Evolutionary conservation across 164 flowering plant genomes (phyloP).

Genomic region (Akebia trifoliata): DNA sequence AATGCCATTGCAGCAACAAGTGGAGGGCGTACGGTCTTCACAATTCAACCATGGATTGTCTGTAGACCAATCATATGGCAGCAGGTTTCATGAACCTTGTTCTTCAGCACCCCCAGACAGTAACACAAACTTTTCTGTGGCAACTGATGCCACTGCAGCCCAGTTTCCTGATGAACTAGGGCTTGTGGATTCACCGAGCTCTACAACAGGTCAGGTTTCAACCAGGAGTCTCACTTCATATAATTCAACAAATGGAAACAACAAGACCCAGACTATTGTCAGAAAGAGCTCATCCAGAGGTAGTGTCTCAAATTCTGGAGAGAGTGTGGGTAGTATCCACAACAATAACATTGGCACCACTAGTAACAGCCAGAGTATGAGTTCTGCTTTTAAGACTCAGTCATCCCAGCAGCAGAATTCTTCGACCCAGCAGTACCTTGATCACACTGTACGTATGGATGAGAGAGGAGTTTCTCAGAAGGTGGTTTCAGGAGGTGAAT

Average conservation of each 20-base stretch:
- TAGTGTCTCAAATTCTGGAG: slow-evolving; percentile 22
- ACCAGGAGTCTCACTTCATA: slow-evolving; percentile 16
- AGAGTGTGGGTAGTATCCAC: slow-evolving; percentile 18
- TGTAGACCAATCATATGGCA: slow-evolving; percentile 36
- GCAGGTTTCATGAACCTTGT: slow-evolving; percentile 41
- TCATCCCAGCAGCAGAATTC: slow-evolving; percentile 39
- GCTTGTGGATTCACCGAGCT: slow-evolving; percentile 40
- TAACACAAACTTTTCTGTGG: slow-evolving; percentile 27
- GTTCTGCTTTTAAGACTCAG: slow-evolving; percentile 28
- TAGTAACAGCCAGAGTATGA: slow-evolving; percentile 23
- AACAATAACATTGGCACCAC: slow-evolving; percentile 18
- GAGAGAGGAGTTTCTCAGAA: slow-evolving; percentile 50
- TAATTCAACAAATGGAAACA: slow-evolving; percentile 16
- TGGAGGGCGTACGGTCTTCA: slow-evolving; percentile 39
- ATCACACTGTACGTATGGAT: slow-evolving; percentile 41
- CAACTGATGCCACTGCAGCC: slow-evolving; percentile 27
- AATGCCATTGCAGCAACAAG: slow-evolving; percentile 54
- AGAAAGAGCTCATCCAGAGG: slow-evolving; percentile 30
- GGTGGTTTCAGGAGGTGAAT: slow-evolving; percentile 43
- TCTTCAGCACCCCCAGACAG: slow-evolving; percentile 37
- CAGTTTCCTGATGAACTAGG: slow-evolving; percentile 65
- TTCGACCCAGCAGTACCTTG: slow-evolving; percentile 41
- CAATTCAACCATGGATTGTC: slow-evolving; percentile 45
- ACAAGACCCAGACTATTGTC: slow-evolving; percentile 19
- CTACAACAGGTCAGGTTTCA: slow-evolving; percentile 18